Conservation (phyloP, 177 flowering plant genomes). For the Vitis hybrid region DNA sequence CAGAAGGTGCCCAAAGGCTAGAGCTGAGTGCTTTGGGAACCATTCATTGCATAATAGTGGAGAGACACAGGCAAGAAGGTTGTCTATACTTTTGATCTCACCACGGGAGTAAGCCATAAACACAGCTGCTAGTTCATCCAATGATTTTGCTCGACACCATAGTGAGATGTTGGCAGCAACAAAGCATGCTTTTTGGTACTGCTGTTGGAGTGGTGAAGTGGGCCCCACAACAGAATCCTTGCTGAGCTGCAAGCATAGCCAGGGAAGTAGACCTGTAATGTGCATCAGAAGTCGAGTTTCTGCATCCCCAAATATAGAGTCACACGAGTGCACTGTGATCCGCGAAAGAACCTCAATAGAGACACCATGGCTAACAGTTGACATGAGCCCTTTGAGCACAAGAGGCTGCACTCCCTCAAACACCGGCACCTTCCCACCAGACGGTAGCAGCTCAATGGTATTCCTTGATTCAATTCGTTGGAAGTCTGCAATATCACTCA, state of each 20-base stretch:
- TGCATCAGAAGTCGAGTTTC: constrained; percentile 98
- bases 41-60: constrained; percentile 84
- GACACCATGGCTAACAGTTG: constrained; percentile 81
- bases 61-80: constrained; percentile 81
- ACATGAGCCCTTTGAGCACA: constrained; percentile 95
- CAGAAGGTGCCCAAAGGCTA: constrained; percentile 93
- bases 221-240: constrained; percentile 54
- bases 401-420: constrained; percentile 99
- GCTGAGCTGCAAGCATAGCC: constrained; percentile 95
- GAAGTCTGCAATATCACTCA: constrained; percentile 44
- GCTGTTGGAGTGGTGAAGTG: constrained; percentile 68
- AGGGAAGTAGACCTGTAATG: constrained; percentile 91
- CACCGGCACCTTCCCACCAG: constrained; percentile 66
- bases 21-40: constrained; percentile 96
- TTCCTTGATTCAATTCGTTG: constrained; percentile 65
- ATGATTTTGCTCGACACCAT: constrained; percentile 85
- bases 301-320: constrained; percentile 89
- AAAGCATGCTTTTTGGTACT: constrained; percentile 80
- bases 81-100: constrained; percentile 63
- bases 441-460: constrained; percentile 42
- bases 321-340: constrained; percentile 88
- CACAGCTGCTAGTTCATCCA: constrained; percentile 78
- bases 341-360: constrained; percentile 92
- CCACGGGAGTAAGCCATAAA: constrained; percentile 79
- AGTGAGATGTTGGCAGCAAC: constrained; percentile 77